Evolutionary conservation across 305 asterid species (phyloP).

Genomic region (Galium porrigens): DNA sequence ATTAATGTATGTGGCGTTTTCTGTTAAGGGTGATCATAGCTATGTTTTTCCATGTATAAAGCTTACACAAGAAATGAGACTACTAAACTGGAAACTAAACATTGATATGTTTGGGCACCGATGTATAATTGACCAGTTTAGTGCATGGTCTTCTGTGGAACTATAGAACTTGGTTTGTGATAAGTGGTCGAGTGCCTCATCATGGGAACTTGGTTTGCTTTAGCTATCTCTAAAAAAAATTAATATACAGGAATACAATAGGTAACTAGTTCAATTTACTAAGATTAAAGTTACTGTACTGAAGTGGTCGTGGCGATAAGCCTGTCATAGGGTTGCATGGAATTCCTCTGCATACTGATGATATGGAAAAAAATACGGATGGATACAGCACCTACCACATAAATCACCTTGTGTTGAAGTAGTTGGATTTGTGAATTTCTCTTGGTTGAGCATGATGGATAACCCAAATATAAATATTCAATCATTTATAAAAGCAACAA

Average conservation of each 20-base stretch:
- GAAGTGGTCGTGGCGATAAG: neutral
- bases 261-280: neutral
- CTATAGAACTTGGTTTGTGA: neutral
- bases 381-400: neutral
- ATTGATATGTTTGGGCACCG: neutral
- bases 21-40: neutral
- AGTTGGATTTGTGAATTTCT: neutral
- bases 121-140: neutral
- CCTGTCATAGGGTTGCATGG: neutral
- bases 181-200: neutral
- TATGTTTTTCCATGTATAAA: neutral
- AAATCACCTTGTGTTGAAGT: neutral
- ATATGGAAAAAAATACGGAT: neutral
- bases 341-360: neutral
- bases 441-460: neutral
- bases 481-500: neutral
- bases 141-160: neutral
- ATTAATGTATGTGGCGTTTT: neutral
- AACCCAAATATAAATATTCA: neutral
- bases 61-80: slow-evolving; percentile 4
- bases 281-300: neutral
- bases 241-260: neutral
- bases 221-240: neutral
- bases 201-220: neutral
- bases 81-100: neutral